Evolutionary conservation across 495 filamentous ascomycete genomes (phyloP).

Genomic region (Margaritispora aquatica): DNA sequence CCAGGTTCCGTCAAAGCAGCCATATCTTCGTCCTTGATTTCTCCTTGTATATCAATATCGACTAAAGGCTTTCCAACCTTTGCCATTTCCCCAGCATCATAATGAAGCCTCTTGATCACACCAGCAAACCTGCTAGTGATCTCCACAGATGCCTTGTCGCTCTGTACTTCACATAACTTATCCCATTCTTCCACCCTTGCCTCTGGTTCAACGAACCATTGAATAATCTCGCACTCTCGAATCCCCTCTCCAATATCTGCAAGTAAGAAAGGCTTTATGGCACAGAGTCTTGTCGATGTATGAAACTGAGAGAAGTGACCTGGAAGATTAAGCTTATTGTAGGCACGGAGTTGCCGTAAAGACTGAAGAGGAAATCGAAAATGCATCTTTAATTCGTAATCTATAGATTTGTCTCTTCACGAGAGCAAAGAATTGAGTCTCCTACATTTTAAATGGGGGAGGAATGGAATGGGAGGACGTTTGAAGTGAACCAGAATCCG

Average conservation of each 20-base stretch:
- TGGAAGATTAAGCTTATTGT: conserved; percentile 26
- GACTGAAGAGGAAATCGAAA: conserved; percentile 34
- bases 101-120: conserved; percentile 93
- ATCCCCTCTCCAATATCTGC: conserved; percentile 99
- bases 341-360: conserved; percentile 34
- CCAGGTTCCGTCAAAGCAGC: conserved; percentile 26
- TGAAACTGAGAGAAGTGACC: conserved; percentile 47
- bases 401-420: conserved; percentile 7
- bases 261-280: conserved; percentile 79
- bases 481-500: background rate
- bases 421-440: conserved; percentile 3
- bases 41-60: conserved; percentile 65
- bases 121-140: conserved; percentile 94
- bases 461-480: conserved; percentile 1
- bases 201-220: conserved; percentile 98
- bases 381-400: conserved; percentile 34
- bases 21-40: conserved; percentile 40
- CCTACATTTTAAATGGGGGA: conserved; percentile 18
- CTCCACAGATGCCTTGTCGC: conserved; percentile 97
- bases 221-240: conserved; percentile 96
- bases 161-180: conserved; percentile 94
- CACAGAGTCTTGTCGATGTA: conserved; percentile 45
- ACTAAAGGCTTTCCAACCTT: conserved; percentile 83
- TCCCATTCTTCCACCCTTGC: conserved; percentile 97
- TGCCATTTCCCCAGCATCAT: conserved; percentile 92